phyloP scores from a whole-genome alignment of 371 early-diverging fungal species.

The Lichtheimia ornata region DNA sequence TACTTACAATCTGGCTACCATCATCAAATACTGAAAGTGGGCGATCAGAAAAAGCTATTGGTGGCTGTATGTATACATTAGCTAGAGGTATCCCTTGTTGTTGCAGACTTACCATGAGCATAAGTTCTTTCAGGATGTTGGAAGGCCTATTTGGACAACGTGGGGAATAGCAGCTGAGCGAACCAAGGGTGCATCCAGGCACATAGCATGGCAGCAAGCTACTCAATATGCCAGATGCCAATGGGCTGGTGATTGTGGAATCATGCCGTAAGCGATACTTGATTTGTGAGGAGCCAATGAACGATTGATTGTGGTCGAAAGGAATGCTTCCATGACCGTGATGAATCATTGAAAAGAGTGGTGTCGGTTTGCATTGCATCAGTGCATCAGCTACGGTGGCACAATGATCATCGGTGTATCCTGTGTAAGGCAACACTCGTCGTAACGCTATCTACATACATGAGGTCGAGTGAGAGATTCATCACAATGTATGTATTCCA shows the following conservation, averaged over 20 bases:
- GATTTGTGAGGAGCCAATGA: too few relatives aligned
- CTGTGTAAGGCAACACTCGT: not conserved
- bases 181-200: not conserved
- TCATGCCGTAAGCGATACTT: too few relatives aligned
- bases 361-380: not conserved
- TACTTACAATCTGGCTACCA: not conserved
- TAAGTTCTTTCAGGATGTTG: not conserved
- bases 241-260: too few relatives aligned
- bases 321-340: too few relatives aligned
- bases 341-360: too few relatives aligned
- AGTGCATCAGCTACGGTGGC: not conserved
- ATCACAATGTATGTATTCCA: not conserved
- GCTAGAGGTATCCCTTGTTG: not conserved
- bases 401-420: conserved; percentile 1
- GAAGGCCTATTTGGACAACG: not conserved
- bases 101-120: not conserved
- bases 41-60: not conserved
- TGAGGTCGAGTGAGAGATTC: not conserved
- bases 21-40: not conserved
- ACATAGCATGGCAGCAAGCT: not conserved
- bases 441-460: not conserved
- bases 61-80: not conserved
- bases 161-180: not conserved
- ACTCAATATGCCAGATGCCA: too few relatives aligned
- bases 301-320: too few relatives aligned